Conservation (phyloP, 441 rosid species). For the Adansonia grandidieri region DNA sequence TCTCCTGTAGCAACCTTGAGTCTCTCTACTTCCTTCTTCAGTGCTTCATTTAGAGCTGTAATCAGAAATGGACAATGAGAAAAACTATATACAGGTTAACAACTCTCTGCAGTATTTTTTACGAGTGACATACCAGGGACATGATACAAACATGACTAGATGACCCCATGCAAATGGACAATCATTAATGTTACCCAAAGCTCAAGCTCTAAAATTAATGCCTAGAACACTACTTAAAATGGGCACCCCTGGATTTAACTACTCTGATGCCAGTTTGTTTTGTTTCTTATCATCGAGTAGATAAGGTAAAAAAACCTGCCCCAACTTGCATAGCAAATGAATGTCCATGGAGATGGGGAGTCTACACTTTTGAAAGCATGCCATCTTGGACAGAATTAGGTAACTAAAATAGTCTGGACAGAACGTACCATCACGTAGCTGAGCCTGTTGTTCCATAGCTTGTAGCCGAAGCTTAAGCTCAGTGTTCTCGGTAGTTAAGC, state of each 20-base stretch:
- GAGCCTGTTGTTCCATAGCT: slow-evolving; percentile 94
- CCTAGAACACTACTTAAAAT: not conserved
- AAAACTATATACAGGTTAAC: not conserved
- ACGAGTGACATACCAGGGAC: not conserved
- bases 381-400: slow-evolving; percentile 12
- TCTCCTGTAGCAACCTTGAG: slow-evolving; percentile 85
- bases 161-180: slow-evolving; percentile 17
- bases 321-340: not conserved
- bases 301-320: not conserved
- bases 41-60: slow-evolving; percentile 82
- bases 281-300: not conserved
- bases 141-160: slow-evolving; percentile 7
- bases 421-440: slow-evolving; percentile 77
- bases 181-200: not conserved
- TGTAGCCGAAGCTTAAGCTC: slow-evolving; percentile 92
- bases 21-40: slow-evolving; percentile 93
- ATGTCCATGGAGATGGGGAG: not conserved
- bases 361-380: not conserved
- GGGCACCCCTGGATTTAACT: not conserved
- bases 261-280: not conserved
- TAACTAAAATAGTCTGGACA: not conserved
- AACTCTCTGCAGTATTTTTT: not conserved
- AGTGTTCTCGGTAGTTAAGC: slow-evolving; percentile 75
- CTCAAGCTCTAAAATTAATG: not conserved
- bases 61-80: slow-evolving; percentile 15